A percentile compares a stretch with the other conserved stretches of the same genome.
phyloP scores from a whole-genome alignment of 352 stramenopile species.

The Globisporangium splendens region DNA sequence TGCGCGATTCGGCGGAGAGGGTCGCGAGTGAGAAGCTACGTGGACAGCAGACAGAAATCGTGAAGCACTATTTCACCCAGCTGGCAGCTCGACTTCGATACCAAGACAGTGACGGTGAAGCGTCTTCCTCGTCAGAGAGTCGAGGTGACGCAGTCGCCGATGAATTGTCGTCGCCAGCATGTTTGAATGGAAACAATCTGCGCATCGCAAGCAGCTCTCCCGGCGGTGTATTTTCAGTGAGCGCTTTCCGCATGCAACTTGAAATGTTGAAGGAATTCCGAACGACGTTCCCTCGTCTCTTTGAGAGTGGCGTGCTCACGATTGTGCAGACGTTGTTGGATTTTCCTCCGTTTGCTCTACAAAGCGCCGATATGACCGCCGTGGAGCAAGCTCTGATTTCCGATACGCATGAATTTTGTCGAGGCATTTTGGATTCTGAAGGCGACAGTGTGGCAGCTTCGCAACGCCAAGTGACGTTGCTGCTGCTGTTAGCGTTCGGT shows the following conservation, averaged over 20 bases:
- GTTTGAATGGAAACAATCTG: not conserved
- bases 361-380: constrained; percentile 15
- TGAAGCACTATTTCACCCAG: constrained; percentile 38
- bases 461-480: constrained; percentile 33
- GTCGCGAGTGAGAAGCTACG: constrained; percentile 30
- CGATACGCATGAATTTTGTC: constrained; percentile 52
- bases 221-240: constrained; percentile 43
- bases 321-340: constrained; percentile 58
- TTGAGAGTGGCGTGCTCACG: constrained; percentile 44
- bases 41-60: constrained; percentile 31
- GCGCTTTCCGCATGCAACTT: constrained; percentile 61
- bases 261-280: constrained; percentile 66
- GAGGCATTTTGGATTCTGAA: constrained; percentile 24
- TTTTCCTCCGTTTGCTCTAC: constrained; percentile 50
- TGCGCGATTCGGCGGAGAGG: constrained; percentile 32
- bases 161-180: not conserved
- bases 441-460: constrained; percentile 4
- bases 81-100: constrained; percentile 11
- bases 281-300: constrained; percentile 31
- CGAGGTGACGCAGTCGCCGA: no score
- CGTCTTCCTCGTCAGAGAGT: not conserved
- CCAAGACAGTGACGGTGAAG: not conserved
- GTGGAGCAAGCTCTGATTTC: constrained; percentile 36
- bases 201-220: constrained; percentile 22
- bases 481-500: constrained; percentile 53